A percentile compares a stretch with the other conserved stretches of the same genome.
Evolutionary conservation across 2,329 filamentous ascomycete genomes (phyloP).

Genomic region (Talaromyces sp.): DNA sequence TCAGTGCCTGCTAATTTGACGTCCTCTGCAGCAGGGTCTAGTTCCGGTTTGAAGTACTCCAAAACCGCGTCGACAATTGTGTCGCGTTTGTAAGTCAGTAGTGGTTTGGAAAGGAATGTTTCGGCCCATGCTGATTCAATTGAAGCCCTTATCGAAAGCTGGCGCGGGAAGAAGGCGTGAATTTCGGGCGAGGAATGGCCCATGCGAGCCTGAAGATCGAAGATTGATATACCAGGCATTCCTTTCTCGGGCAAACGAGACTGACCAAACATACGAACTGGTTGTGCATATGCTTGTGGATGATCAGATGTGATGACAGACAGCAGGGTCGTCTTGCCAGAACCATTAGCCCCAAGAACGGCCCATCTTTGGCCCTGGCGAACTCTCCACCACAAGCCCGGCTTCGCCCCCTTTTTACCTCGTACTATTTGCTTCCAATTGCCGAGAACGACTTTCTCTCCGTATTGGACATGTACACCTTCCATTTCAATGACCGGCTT

Average conservation of each 20-base stretch:
- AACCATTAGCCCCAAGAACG: slow-evolving; percentile 87
- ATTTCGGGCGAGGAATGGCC: slow-evolving; percentile 94
- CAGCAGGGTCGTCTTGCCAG: slow-evolving; percentile 91
- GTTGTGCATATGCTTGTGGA: slow-evolving; percentile 85
- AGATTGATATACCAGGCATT: slow-evolving; percentile 74
- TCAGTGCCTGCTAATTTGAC: slow-evolving; percentile 13
- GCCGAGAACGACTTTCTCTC: slow-evolving; percentile 71
- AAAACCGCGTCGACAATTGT: slow-evolving; percentile 66
- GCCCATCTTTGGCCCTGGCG: slow-evolving; percentile 83
- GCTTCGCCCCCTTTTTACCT: slow-evolving; percentile 40
- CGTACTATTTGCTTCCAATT: slow-evolving; percentile 65
- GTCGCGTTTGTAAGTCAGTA: slow-evolving; percentile 55
- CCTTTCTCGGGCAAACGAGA: slow-evolving; percentile 72
- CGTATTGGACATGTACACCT: slow-evolving; percentile 77
- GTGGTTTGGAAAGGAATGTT: slow-evolving; percentile 71
- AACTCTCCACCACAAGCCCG: slow-evolving; percentile 78
- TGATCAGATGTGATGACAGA: slow-evolving; percentile 94
- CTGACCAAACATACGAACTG: slow-evolving; percentile 79
- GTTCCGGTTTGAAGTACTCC: slow-evolving; percentile 71
- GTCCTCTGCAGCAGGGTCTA: slow-evolving; percentile 53
- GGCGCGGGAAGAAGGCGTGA: slow-evolving; percentile 83
- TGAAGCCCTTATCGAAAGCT: slow-evolving; percentile 67
- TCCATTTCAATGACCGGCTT: slow-evolving; percentile 82
- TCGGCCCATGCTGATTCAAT: slow-evolving; percentile 88
- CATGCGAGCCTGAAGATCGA: slow-evolving; percentile 84